Evolutionary conservation across 2,329 filamentous ascomycete species (phyloP).

Genomic region (Periglandula ipomoeae): DNA sequence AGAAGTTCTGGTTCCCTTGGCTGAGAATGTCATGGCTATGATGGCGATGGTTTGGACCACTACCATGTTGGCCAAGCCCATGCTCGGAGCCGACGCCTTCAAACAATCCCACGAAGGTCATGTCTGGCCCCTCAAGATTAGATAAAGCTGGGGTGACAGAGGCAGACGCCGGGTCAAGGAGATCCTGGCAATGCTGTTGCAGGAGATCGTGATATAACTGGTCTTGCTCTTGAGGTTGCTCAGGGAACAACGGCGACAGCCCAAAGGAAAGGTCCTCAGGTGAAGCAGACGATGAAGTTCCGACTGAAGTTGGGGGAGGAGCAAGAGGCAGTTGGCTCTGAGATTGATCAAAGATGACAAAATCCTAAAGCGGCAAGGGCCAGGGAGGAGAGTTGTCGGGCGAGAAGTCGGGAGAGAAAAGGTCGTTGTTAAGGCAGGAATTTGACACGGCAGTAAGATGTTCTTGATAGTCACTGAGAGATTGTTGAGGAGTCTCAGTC

Average conservation of each 20-base stretch:
- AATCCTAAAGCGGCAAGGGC: conserved; percentile 1
- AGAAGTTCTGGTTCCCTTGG: not conserved
- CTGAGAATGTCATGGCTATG: conserved; percentile 2
- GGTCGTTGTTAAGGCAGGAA: not conserved
- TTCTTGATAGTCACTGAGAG: not conserved
- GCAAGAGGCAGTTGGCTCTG: not conserved
- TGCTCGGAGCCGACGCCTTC: not conserved
- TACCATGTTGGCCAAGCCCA: not conserved
- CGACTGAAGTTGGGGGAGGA: not conserved
- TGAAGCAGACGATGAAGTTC: not conserved
- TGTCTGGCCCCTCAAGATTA: conserved; percentile 1
- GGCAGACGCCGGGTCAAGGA: not conserved
- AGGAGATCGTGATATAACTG: not conserved
- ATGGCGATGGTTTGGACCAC: no score
- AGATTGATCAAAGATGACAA: not conserved
- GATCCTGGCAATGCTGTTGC: not conserved
- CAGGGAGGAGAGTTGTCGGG: not conserved
- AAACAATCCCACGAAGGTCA: conserved; percentile 5
- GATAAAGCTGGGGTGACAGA: not conserved
- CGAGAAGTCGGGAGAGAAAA: not conserved
- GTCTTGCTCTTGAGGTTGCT: not conserved
- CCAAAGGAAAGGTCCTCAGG: not conserved
- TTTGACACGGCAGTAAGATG: conserved; percentile 1
- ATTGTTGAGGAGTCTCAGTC: conserved; percentile 3
- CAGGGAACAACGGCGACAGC: not conserved